Conservation (phyloP, 2,329 filamentous ascomycete genomes). For the Kalaharituber pfeilii region DNA sequence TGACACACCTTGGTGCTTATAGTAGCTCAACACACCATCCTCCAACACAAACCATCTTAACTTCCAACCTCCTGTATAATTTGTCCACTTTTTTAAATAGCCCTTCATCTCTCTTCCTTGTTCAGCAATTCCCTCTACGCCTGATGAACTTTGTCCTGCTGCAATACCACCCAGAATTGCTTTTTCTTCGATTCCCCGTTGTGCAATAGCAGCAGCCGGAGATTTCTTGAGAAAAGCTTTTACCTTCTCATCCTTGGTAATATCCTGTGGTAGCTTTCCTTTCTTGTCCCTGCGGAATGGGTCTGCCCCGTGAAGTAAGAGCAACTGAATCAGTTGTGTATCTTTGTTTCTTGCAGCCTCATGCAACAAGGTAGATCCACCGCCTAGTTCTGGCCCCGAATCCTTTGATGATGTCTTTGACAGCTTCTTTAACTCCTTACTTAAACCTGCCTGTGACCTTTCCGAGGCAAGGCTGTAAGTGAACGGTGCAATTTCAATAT, state of each 20-base stretch:
- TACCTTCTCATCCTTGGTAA: conserved; percentile 86
- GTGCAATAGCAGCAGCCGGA: conserved; percentile 81
- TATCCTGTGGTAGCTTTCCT: conserved; percentile 86
- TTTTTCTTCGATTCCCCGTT: conserved; percentile 91
- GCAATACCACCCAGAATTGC: conserved; percentile 60
- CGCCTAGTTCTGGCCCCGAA: conserved; percentile 13
- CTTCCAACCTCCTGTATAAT: conserved; percentile 95
- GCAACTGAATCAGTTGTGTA: conserved; percentile 67
- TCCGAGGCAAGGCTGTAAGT: conserved; percentile 45
- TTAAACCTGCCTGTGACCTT: conserved; percentile 4
- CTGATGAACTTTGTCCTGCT: conserved; percentile 40
- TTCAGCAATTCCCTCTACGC: conserved; percentile 34
- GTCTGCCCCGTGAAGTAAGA: conserved; percentile 86
- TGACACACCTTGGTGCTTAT: conserved; percentile 65
- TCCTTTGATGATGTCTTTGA: not conserved
- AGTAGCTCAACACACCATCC: conserved; percentile 93
- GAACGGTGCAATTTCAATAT: conserved; percentile 61
- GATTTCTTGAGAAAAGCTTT: conserved; percentile 81
- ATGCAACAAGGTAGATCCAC: conserved; percentile 82
- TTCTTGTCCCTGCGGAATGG: conserved; percentile 89
- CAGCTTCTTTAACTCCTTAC: not conserved
- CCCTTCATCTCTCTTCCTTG: conserved; percentile 96
- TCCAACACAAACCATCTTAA: conserved; percentile 94
- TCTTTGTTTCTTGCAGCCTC: conserved; percentile 83
- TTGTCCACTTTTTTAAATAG: conserved; percentile 98